These are phyloP conservation scores for Daldinia loculata DNA, from an alignment of 495 filamentous ascomycete species.

Conservation along the genomic window DNA sequence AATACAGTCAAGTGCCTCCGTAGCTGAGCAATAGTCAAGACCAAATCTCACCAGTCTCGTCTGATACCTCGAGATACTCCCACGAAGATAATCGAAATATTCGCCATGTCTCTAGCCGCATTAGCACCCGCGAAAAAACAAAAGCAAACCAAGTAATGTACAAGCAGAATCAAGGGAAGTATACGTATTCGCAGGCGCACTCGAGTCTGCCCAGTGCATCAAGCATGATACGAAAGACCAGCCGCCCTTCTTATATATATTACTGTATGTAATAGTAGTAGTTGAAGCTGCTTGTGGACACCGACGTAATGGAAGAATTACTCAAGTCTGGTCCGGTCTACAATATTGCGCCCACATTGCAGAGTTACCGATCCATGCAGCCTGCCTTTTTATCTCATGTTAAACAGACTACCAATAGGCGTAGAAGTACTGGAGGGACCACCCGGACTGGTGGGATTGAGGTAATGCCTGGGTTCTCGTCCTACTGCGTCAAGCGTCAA, in stretches of 20 bases:
- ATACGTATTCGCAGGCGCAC: slow-evolving; percentile 9
- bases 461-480: slow-evolving; percentile 10
- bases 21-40: slow-evolving; percentile 20
- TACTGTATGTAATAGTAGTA: slow-evolving; percentile 30
- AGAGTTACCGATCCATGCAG: slow-evolving; percentile 32
- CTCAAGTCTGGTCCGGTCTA: slow-evolving; percentile 14
- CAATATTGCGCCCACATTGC: slow-evolving; percentile 7
- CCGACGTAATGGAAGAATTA: slow-evolving; percentile 23
- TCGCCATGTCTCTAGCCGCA: background rate
- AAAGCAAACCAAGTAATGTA: background rate
- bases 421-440: slow-evolving; percentile 18
- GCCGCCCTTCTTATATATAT: slow-evolving; percentile 2
- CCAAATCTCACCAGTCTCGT: slow-evolving; percentile 24
- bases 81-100: background rate
- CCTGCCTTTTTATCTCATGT: slow-evolving; percentile 33
- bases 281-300: slow-evolving; percentile 29
- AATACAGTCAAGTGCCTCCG: slow-evolving; percentile 1
- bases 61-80: slow-evolving; percentile 26
- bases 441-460: slow-evolving; percentile 36
- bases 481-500: background rate
- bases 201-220: slow-evolving; percentile 30
- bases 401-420: slow-evolving; percentile 33
- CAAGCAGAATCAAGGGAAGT: background rate
- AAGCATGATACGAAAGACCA: slow-evolving; percentile 7
- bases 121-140: background rate